phyloP scores from a whole-genome alignment of 1,284 basidiomycete species.

The Cutaneotrichosporon cutaneum region DNA sequence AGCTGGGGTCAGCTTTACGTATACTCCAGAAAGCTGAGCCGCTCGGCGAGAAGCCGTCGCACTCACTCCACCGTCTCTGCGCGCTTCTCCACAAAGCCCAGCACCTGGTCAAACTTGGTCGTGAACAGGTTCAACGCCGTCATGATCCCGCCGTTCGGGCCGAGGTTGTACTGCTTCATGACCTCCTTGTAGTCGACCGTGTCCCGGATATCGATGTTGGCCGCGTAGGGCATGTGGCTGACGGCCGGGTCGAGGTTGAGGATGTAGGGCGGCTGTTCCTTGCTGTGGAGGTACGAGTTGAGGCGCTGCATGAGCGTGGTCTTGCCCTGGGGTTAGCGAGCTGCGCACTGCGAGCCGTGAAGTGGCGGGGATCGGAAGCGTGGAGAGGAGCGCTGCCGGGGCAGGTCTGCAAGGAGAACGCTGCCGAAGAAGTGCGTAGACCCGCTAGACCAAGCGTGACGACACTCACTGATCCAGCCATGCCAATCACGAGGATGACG shows the following conservation, averaged over 20 bases:
- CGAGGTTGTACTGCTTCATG: constrained; percentile 99
- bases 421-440: no score
- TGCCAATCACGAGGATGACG: constrained; percentile 74
- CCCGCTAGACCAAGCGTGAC: no score
- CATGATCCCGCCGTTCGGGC: constrained; percentile 96
- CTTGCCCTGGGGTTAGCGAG: constrained; percentile 66
- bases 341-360: no score
- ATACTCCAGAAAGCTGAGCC: no score
- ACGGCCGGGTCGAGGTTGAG: constrained; percentile 98
- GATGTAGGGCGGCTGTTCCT: constrained; percentile 76
- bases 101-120: constrained; percentile 98
- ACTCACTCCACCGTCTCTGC: constrained; percentile 81
- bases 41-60: no score
- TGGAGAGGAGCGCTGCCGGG: no score
- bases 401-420: not conserved
- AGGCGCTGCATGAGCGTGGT: constrained; percentile 94
- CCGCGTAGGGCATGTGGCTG: constrained; percentile 80
- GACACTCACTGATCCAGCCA: constrained; percentile 52
- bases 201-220: constrained; percentile 97
- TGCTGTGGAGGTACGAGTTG: constrained; percentile 75
- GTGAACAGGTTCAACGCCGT: constrained; percentile 97
- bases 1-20: constrained; percentile 56
- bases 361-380: no score
- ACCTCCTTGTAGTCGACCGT: constrained; percentile 97
- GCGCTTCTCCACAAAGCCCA: constrained; percentile 87